Conservation (phyloP, 345 rosid species). For the Limnanthes douglasii region DNA sequence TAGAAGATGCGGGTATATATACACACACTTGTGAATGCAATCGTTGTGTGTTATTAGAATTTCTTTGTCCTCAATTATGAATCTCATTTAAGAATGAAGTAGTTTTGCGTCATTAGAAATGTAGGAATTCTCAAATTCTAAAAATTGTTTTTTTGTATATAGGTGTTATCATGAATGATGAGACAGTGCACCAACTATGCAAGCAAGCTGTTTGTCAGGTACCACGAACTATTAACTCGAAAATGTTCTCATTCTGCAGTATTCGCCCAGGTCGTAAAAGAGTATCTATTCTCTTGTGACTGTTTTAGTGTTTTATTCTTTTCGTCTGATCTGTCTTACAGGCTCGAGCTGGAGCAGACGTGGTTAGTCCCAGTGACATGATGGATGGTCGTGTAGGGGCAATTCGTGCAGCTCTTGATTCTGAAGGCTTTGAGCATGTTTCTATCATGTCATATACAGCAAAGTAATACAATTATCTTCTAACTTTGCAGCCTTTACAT, state of each 20-base stretch:
- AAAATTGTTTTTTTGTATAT: background rate
- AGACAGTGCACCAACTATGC: slow-evolving; percentile 18
- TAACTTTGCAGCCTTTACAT: too few species aligned
- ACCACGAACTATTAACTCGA: too few species aligned
- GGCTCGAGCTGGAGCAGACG: slow-evolving; percentile 99
- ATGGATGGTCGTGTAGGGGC: slow-evolving; percentile 99
- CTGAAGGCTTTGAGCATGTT: slow-evolving; percentile 84
- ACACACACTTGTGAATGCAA: too few species aligned
- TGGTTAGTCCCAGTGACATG: slow-evolving; percentile 98
- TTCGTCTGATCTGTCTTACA: slow-evolving; percentile 9
- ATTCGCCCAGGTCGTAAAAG: too few species aligned
- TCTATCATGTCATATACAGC: slow-evolving; percentile 98
- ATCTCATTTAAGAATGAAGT: too few species aligned
- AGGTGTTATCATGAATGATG: slow-evolving; percentile 15
- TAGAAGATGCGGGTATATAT: too few species aligned
- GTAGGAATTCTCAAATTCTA: background rate
- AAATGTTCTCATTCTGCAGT: too few species aligned
- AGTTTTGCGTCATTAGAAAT: too few species aligned
- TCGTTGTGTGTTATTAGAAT: too few species aligned
- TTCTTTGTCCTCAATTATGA: too few species aligned
- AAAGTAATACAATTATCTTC: slow-evolving; percentile 33
- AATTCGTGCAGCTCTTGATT: slow-evolving; percentile 78
- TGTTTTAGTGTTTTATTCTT: too few species aligned
- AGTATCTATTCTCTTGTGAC: too few species aligned
- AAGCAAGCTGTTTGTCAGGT: slow-evolving; percentile 22